Evolutionary conservation across 495 filamentous ascomycete genomes (phyloP).

Genomic region (Lasiosphaeriaceae sp.): DNA sequence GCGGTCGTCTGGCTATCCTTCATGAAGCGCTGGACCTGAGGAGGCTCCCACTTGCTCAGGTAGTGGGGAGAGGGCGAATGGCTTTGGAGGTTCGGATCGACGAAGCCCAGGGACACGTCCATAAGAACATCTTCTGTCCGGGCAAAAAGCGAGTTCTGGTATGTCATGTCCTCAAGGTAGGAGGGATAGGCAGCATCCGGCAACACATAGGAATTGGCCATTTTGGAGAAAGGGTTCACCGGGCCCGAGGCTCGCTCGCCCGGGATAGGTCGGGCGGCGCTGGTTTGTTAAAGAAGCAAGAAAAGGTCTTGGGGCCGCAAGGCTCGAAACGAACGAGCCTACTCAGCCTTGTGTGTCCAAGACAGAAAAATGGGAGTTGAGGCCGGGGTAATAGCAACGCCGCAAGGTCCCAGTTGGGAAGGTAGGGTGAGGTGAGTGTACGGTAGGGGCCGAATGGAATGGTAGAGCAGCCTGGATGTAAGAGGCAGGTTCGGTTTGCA

Average conservation of each 20-base stretch:
- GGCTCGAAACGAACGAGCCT: background rate
- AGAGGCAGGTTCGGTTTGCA: background rate
- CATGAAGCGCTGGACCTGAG: conserved; percentile 27
- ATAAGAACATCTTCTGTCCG: conserved; percentile 1
- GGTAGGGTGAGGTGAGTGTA: background rate
- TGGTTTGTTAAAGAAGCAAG: background rate
- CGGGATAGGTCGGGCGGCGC: background rate
- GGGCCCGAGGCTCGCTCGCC: background rate
- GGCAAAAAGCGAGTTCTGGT: conserved; percentile 1
- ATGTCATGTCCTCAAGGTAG: conserved; percentile 8
- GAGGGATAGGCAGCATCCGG: background rate
- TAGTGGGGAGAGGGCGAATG: background rate
- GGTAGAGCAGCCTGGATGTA: background rate
- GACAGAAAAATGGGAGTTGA: background rate
- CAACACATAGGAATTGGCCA: conserved; percentile 5
- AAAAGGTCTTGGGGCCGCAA: background rate
- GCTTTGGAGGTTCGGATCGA: conserved; percentile 22
- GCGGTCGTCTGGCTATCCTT: conserved; percentile 23
- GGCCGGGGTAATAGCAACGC: background rate
- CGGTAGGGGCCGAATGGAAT: background rate
- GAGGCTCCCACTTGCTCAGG: conserved; percentile 5
- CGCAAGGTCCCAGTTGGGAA: background rate
- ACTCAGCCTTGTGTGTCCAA: background rate
- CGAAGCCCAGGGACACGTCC: conserved; percentile 8
- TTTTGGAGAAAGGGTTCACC: conserved; percentile 1